Conservation (phyloP, 352 stramenopile species). For the Globisporangium echinulatum region DNA sequence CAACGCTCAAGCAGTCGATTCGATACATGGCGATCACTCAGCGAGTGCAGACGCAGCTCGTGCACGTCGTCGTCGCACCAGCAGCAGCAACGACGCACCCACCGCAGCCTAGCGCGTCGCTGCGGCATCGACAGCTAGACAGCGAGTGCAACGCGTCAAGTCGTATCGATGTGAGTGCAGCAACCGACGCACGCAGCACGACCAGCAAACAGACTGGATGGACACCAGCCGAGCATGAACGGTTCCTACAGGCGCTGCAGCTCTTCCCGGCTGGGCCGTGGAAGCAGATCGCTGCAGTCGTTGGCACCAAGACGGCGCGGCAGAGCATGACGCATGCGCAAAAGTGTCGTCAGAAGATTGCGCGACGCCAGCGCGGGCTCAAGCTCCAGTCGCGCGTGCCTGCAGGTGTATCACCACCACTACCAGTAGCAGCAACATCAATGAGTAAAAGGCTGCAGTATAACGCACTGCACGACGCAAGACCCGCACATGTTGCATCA, state of each 20-base stretch:
- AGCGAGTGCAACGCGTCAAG: not conserved
- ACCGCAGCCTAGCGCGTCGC: conserved; percentile 2
- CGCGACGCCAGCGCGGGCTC: conserved; percentile 33
- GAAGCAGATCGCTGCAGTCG: conserved; percentile 27
- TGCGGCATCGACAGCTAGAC: conserved; percentile 1
- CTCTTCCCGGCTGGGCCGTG: conserved; percentile 25
- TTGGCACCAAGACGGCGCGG: conserved; percentile 17
- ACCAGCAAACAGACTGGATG: conserved; percentile 15
- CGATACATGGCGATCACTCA: conserved; percentile 17
- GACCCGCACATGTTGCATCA: no score
- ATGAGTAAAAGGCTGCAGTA: no score
- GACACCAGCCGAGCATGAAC: conserved; percentile 25
- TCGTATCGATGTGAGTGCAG: not conserved
- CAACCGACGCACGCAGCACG: not conserved
- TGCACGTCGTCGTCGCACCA: not conserved
- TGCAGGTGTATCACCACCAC: not conserved
- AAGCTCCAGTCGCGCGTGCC: conserved; percentile 5
- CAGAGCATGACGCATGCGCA: conserved; percentile 76
- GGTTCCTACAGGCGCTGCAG: conserved; percentile 26
- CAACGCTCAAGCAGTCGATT: no score
- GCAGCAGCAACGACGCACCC: not conserved
- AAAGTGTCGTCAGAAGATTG: conserved; percentile 79
- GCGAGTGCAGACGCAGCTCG: conserved; percentile 17
- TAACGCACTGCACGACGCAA: no score
- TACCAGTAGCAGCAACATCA: not conserved